Percentiles rank a stretch among this genome's conserved stretches.
Evolutionary conservation across 2,329 filamentous ascomycete genomes (phyloP).

Genomic region (Geosmithia morbida): DNA sequence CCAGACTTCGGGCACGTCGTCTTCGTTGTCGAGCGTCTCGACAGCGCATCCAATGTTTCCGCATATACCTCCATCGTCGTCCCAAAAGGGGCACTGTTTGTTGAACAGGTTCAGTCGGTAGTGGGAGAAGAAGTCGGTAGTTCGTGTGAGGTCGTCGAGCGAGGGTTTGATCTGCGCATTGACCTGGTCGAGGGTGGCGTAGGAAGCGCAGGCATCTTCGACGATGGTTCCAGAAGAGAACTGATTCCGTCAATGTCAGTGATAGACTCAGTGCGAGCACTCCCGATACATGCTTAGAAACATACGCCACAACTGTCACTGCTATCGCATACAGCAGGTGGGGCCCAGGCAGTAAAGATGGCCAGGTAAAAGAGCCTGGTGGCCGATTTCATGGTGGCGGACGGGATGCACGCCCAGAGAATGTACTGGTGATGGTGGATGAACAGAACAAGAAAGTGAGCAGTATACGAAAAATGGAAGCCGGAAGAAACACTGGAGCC

Average conservation of each 20-base stretch:
- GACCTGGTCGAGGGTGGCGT: constrained; percentile 73
- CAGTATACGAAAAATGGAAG: background rate
- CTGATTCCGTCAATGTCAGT: constrained; percentile 25
- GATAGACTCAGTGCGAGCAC: background rate
- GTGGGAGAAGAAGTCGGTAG: constrained; percentile 96
- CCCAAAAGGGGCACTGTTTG: constrained; percentile 93
- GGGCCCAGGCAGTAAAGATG: constrained; percentile 39
- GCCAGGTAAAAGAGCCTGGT: constrained; percentile 40
- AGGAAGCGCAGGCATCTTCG: constrained; percentile 88
- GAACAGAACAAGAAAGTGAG: background rate
- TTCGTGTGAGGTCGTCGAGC: constrained; percentile 65
- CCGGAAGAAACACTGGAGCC: background rate
- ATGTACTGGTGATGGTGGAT: background rate
- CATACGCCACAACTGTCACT: constrained; percentile 28
- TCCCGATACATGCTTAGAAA: constrained; percentile 19
- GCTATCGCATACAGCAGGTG: constrained; percentile 48
- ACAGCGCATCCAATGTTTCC: constrained; percentile 95
- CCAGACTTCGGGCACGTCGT: constrained; percentile 87
- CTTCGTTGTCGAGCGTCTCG: constrained; percentile 86
- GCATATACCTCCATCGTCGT: constrained; percentile 84
- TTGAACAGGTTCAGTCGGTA: constrained; percentile 92
- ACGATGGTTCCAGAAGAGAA: constrained; percentile 82
- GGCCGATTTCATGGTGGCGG: constrained; percentile 32
- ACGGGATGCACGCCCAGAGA: background rate
- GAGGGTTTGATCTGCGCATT: constrained; percentile 65